These are phyloP conservation scores for Fusarium pseudograminearum DNA, from an alignment of 2,329 filamentous ascomycete genomes.

Conservation along the genomic window DNA sequence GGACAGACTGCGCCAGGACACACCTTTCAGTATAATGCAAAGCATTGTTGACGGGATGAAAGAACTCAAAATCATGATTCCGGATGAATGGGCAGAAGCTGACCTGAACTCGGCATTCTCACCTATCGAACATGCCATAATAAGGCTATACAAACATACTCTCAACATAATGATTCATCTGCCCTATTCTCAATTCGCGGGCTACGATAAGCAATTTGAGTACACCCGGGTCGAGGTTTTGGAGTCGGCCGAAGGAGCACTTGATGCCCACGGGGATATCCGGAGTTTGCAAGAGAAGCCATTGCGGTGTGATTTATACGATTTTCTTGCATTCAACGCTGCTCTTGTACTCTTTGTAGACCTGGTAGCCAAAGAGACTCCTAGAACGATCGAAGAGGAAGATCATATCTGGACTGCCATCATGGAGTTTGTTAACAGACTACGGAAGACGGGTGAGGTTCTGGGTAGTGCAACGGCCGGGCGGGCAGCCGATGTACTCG, in stretches of 20 bases:
- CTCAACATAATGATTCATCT: constrained; percentile 57
- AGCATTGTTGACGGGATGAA: constrained; percentile 50
- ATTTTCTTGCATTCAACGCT: constrained; percentile 61
- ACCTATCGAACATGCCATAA: constrained; percentile 45
- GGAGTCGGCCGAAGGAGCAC: constrained; percentile 56
- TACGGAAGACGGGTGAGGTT: constrained; percentile 5
- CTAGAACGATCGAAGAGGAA: constrained; percentile 5
- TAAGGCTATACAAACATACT: constrained; percentile 56
- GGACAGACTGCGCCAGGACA: constrained; percentile 1
- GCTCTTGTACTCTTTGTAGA: constrained; percentile 59
- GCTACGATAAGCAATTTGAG: constrained; percentile 51
- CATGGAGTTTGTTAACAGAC: not conserved
- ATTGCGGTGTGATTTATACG: constrained; percentile 57
- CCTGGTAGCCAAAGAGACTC: constrained; percentile 45
- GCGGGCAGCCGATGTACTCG: constrained; percentile 20
- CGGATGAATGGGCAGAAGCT: constrained; percentile 13
- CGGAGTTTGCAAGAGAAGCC: constrained; percentile 43
- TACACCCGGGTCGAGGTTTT: constrained; percentile 54
- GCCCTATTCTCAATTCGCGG: constrained; percentile 59
- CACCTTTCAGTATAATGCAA: constrained; percentile 3
- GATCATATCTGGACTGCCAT: constrained; percentile 10
- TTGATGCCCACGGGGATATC: constrained; percentile 51
- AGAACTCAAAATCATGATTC: constrained; percentile 52
- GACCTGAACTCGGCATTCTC: not conserved
- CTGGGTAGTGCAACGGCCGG: constrained; percentile 7